phyloP scores from a whole-genome alignment of 768 basidiomycete species.

The Suillus discolor region DNA sequence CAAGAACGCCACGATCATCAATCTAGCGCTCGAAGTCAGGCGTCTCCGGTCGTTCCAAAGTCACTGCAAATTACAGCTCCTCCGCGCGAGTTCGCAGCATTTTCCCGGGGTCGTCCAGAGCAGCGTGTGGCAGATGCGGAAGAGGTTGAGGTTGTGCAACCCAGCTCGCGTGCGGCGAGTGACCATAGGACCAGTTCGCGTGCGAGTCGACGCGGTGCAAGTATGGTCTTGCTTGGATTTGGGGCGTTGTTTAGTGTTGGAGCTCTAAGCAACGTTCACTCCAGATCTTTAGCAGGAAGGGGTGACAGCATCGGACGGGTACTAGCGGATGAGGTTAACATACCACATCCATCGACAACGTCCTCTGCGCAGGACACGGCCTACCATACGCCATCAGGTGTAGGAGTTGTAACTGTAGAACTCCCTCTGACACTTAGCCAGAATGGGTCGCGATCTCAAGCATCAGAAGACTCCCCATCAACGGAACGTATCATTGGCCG shows the following conservation, averaged over 20 bases:
- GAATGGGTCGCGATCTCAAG: constrained; percentile 13
- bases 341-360: constrained; percentile 11
- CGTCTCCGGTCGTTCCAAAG: constrained; percentile 37
- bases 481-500: constrained; percentile 79
- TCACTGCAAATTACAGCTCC: constrained; percentile 36
- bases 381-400: constrained; percentile 9
- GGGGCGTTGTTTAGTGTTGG: constrained; percentile 77
- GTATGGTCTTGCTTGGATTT: constrained; percentile 79
- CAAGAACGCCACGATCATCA: constrained; percentile 45
- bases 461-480: constrained; percentile 26
- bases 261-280: constrained; percentile 40
- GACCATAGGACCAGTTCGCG: constrained; percentile 49
- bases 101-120: constrained; percentile 47
- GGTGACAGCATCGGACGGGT: constrained; percentile 51
- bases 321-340: constrained; percentile 30
- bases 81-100: constrained; percentile 22
- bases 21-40: constrained; percentile 38
- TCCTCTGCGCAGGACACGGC: constrained; percentile 17
- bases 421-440: constrained; percentile 18
- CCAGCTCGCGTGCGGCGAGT: constrained; percentile 3
- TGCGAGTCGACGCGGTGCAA: constrained; percentile 68
- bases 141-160: constrained; percentile 26
- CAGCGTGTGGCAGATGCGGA: constrained; percentile 39
- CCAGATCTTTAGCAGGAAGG: constrained; percentile 28
- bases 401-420: constrained; percentile 19